Base-by-base conservation (phyloP, 306 rosid species). In the Quercus suber region DNA sequence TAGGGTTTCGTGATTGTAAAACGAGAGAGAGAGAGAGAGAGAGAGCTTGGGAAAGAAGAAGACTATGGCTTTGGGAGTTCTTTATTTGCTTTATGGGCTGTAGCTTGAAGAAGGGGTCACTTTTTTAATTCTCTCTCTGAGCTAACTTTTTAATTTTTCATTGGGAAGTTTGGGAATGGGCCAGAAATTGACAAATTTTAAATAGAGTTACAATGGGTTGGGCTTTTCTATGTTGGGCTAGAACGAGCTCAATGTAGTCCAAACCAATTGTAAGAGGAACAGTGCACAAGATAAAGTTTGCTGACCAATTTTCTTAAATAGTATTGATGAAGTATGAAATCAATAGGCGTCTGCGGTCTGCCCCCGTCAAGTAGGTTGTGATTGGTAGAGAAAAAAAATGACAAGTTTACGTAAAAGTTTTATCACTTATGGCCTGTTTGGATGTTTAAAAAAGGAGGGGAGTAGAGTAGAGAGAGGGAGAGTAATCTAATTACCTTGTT, bases 61-160 rank as follows among this genome's bases (percentile, higher is more conserved):
- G 70, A 25, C 55, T 59, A 21, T 72, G 78, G 81, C 84, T 79
- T 64, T 81, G 81, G 76, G 17, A 49, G 12, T 49, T 49, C 53
- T 49, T 49, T 49, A 49, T 49, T 0, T 49, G 14, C 53, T 49
- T 10, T 49, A 0, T 49, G 17, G 17, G 53, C 53, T 49, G 53
- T 49, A 1, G 53, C 53, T 49, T 49, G 53, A 3, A 3, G 53
- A 49, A 49, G 53, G 53, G 81, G 43, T 71, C 57, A 83, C 82
- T 79, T 78, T 69, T 79, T 78, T 69, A 76, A 28, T 58, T 37
- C 74, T 21, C 30, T 21, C 74, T 31, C 30, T 14, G 6, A 73
- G 18, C 18, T 28, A 3, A 4, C 51, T 1, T 1, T 52, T 28
- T 58, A 43, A 1, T 17, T 20, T 2, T 79, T 49, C 45, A 2